These are phyloP conservation scores for Asterochloris sp. DNA, from an alignment of 139 green algal species.

Conservation along the genomic window DNA sequence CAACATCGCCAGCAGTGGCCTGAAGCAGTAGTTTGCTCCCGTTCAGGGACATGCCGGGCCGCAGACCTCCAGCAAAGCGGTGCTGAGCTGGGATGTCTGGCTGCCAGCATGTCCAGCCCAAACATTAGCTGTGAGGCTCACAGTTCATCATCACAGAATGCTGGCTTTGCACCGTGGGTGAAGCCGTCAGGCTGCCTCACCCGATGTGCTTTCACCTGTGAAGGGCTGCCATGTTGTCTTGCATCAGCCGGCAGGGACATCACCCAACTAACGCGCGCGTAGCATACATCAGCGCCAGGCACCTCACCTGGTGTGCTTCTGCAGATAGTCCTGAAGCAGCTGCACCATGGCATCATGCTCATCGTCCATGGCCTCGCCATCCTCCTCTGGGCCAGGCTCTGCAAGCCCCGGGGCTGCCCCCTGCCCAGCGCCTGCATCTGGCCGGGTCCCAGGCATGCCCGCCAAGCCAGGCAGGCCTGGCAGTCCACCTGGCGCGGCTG, in stretches of 20 bases:
- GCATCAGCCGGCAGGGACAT: neutral
- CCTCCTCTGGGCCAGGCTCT: too few relatives aligned
- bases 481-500: too few relatives aligned
- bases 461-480: too few relatives aligned
- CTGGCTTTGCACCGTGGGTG: too few relatives aligned
- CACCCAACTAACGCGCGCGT: too few relatives aligned
- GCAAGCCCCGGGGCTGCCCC: too few relatives aligned
- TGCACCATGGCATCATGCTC: neutral
- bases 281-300: too few relatives aligned
- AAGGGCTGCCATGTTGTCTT: neutral
- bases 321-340: constrained; percentile 23
- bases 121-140: neutral
- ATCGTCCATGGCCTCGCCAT: neutral
- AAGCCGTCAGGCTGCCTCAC: neutral
- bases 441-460: too few relatives aligned
- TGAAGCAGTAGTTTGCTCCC: neutral
- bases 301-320: neutral
- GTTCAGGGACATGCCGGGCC: neutral
- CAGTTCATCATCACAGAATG: neutral
- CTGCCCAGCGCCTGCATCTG: too few relatives aligned
- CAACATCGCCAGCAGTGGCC: neutral
- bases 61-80: neutral
- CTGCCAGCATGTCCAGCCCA: neutral
- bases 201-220: neutral
- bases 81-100: neutral